These are phyloP conservation scores for Selenicereus undatus DNA, from an alignment of 148 eudicot genomes.

Conservation along the genomic window DNA sequence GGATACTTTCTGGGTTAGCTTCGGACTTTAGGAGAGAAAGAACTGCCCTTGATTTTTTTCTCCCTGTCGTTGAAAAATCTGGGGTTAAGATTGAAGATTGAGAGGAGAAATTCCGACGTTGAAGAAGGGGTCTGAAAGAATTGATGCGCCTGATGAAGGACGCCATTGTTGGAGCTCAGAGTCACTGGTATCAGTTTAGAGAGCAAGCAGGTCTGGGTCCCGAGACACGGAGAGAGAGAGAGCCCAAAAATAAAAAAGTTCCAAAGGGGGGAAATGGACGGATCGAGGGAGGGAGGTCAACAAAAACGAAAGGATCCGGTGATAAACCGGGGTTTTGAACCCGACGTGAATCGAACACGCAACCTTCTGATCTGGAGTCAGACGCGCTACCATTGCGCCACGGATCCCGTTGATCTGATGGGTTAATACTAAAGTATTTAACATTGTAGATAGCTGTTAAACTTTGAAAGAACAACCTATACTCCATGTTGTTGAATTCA, in stretches of 20 bases:
- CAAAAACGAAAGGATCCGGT: background rate
- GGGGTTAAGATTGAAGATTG: constrained; percentile 45
- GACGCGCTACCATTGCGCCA: constrained; percentile 69
- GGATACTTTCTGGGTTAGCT: constrained; percentile 61
- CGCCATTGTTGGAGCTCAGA: constrained; percentile 26
- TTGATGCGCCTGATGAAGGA: constrained; percentile 25
- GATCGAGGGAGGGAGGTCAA: background rate
- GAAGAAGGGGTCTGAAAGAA: constrained; percentile 24
- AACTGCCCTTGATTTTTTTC: constrained; percentile 56
- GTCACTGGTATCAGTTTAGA: background rate
- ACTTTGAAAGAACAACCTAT: too few species aligned
- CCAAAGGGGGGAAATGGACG: background rate
- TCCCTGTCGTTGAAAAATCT: constrained; percentile 36
- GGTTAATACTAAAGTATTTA: too few species aligned
- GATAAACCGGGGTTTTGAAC: constrained; percentile 16
- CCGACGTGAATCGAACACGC: constrained; percentile 59
- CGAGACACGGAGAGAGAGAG: too few species aligned
- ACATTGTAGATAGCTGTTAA: too few species aligned
- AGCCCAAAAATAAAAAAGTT: too few species aligned
- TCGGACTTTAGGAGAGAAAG: constrained; percentile 58
- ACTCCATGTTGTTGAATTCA: too few species aligned
- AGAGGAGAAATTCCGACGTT: constrained; percentile 28
- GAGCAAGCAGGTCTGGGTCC: background rate
- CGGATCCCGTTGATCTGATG: constrained; percentile 41
- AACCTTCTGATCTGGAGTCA: constrained; percentile 60